Conservation (phyloP, 192 early-diverging fungal genomes). For the Linnemannia zychae region DNA sequence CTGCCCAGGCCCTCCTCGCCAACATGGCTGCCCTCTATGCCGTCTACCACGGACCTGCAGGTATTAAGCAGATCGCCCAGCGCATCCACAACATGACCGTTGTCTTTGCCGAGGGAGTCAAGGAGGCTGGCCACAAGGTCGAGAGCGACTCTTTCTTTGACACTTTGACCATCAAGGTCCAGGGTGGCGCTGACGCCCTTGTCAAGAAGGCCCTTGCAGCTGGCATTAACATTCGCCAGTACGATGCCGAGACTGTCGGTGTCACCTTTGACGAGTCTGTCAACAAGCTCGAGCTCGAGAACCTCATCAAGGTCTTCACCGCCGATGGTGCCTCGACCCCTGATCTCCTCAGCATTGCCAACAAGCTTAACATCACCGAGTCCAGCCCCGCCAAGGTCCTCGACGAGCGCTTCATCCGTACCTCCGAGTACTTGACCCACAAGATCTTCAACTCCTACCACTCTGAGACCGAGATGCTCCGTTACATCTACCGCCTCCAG, state of each 20-base stretch:
- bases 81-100: conserved; percentile 94
- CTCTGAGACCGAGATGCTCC: conserved; percentile 98
- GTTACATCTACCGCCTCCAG: conserved; percentile 95
- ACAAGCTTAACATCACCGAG: conserved; percentile 66
- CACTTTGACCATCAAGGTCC: conserved; percentile 89
- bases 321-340: conserved; percentile 68
- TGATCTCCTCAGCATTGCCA: conserved; percentile 58
- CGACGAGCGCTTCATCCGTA: conserved; percentile 77
- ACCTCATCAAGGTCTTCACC: conserved; percentile 85
- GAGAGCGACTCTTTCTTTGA: conserved; percentile 94
- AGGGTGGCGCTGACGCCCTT: conserved; percentile 71
- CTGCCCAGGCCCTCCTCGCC: conserved; percentile 97
- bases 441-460: conserved; percentile 96
- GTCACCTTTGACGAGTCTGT: conserved; percentile 96
- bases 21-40: conserved; percentile 99
- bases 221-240: conserved; percentile 91
- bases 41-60: conserved; percentile 98
- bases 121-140: conserved; percentile 81
- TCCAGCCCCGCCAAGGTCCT: conserved; percentile 64
- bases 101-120: conserved; percentile 84
- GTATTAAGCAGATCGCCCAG: conserved; percentile 90
- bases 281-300: conserved; percentile 82
- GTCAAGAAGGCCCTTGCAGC: conserved; percentile 78
- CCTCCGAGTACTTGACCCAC: conserved; percentile 86
- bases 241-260: conserved; percentile 82